Conservation (phyloP, 345 rosid genomes). For the Gossypium longicalyx region DNA sequence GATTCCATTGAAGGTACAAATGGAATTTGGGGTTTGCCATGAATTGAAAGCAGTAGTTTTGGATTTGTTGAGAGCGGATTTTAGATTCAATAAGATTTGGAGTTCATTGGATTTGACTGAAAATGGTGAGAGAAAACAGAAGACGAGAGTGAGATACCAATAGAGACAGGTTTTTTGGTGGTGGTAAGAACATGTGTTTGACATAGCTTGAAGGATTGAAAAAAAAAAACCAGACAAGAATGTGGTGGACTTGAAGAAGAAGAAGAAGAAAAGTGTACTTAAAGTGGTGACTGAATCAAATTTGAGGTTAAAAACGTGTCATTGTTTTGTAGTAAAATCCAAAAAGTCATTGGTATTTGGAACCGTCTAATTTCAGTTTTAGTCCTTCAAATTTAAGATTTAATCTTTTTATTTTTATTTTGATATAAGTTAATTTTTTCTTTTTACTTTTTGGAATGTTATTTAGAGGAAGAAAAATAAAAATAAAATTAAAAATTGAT, state of each 20-base stretch:
- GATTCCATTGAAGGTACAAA: slow-evolving; percentile 61
- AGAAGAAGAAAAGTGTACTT: neutral
- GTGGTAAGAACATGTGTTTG: slow-evolving; percentile 14
- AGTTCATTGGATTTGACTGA: slow-evolving; percentile 48
- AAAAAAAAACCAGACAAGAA: neutral
- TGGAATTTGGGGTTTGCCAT: slow-evolving; percentile 33
- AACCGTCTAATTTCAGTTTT: too few relatives aligned
- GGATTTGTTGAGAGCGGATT: slow-evolving; percentile 34
- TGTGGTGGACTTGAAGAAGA: neutral
- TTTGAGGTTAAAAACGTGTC: too few relatives aligned
- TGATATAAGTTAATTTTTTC: too few relatives aligned
- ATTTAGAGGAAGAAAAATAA: too few relatives aligned
- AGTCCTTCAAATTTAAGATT: too few relatives aligned
- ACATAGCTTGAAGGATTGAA: slow-evolving; percentile 25
- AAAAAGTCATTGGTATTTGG: too few relatives aligned
- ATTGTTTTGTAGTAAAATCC: too few relatives aligned
- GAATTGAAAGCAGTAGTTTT: slow-evolving; percentile 38
- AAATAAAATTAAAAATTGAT: too few relatives aligned
- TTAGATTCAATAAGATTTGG: slow-evolving; percentile 45
- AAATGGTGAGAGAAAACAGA: slow-evolving; percentile 24
- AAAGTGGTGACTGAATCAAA: neutral
- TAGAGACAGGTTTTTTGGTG: neutral
- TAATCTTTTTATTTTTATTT: too few relatives aligned
- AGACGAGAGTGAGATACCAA: slow-evolving; percentile 24
- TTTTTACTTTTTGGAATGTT: too few relatives aligned